phyloP scores from a whole-genome alignment of 768 basidiomycete species.

The Leccinum barrowsii region DNA sequence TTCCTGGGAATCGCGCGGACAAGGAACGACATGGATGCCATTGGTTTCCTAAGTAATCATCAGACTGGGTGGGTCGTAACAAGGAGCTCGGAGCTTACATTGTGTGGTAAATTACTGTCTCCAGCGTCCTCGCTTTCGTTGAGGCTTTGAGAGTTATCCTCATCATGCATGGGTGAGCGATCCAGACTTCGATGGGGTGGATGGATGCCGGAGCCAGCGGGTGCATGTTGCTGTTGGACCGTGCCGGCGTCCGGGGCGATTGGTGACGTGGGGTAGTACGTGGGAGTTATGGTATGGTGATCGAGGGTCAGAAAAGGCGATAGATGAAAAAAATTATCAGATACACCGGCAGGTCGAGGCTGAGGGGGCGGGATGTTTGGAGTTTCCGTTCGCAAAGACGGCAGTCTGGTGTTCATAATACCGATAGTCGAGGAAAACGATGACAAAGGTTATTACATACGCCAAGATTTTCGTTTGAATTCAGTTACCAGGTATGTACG shows the following conservation, averaged over 20 bases:
- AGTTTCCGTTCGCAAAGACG: too few species aligned
- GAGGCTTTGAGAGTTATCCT: neutral
- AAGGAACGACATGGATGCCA: neutral
- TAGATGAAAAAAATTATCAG: neutral
- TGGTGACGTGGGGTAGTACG: neutral
- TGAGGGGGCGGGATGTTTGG: too few species aligned
- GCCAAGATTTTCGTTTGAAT: too few species aligned
- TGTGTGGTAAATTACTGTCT: neutral
- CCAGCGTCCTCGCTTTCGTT: neutral
- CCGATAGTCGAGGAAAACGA: neutral
- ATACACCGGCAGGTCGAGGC: neutral
- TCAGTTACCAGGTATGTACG: too few species aligned
- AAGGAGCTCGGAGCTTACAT: neutral
- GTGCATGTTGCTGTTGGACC: neutral
- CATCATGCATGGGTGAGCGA: neutral
- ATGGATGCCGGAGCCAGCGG: neutral
- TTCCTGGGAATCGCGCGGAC: neutral
- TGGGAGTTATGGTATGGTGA: neutral
- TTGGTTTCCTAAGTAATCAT: neutral
- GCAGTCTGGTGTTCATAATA: neutral
- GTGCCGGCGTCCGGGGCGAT: neutral
- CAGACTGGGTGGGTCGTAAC: neutral
- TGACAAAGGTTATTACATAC: neutral
- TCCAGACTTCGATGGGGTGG: neutral
- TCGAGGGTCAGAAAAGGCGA: neutral